Evolutionary conservation across 2,329 filamentous ascomycete species (phyloP).

Genomic region (Didymella pinodella): DNA sequence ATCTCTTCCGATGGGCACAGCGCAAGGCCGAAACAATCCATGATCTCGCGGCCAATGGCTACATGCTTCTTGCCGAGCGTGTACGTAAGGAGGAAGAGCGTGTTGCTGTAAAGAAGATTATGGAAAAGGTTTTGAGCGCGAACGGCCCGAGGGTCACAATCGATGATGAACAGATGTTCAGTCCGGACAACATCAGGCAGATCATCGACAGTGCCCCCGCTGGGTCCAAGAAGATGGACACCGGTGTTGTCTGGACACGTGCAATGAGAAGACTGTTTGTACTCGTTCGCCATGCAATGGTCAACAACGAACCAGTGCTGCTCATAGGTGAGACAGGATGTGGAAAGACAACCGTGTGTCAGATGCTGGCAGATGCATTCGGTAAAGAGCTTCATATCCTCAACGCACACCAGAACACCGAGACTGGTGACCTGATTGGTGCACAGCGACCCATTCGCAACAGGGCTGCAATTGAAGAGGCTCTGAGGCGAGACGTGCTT

Average conservation of each 20-base stretch:
- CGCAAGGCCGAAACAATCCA: conserved; percentile 84
- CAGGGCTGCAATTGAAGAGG: conserved; percentile 73
- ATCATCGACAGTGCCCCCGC: conserved; percentile 45
- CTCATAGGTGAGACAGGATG: conserved; percentile 97
- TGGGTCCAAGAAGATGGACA: conserved; percentile 24
- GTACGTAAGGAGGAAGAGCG: conserved; percentile 92
- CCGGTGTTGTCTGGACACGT: conserved; percentile 84
- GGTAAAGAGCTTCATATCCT: conserved; percentile 82
- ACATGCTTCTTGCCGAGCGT: conserved; percentile 93
- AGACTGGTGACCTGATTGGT: conserved; percentile 96
- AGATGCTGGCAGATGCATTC: conserved; percentile 84
- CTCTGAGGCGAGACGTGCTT: conserved; percentile 69
- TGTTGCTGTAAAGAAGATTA: conserved; percentile 80
- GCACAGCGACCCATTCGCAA: conserved; percentile 93
- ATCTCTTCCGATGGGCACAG: conserved; percentile 94
- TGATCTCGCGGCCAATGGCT: conserved; percentile 89
- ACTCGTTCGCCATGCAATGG: conserved; percentile 83
- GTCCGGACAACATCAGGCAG: conserved; percentile 48
- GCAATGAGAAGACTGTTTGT: conserved; percentile 93
- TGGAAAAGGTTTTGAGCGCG: conserved; percentile 83
- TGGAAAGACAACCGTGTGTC: conserved; percentile 96
- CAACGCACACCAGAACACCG: conserved; percentile 97
- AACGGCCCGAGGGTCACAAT: conserved; percentile 70
- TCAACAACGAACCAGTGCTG: conserved; percentile 91
- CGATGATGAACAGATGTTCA: conserved; percentile 77